Percentiles rank a stretch among this genome's conserved stretches.
These are phyloP conservation scores for Lumnitzera littorea DNA, from an alignment of 345 rosid species.

Conservation along the genomic window DNA sequence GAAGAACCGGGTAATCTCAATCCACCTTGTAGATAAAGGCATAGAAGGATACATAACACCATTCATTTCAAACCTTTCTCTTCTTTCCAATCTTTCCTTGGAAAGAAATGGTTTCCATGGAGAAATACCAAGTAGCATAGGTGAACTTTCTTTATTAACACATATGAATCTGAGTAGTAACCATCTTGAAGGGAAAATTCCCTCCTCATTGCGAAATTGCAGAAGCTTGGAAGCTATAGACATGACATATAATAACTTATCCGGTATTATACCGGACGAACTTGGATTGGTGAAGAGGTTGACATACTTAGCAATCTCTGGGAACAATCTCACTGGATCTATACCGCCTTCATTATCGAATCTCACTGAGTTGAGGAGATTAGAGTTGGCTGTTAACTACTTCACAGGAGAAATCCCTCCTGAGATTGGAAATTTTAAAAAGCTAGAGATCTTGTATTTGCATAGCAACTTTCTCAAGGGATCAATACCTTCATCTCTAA, in stretches of 20 bases:
- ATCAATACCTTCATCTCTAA: conserved; percentile 3
- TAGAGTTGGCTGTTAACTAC: background rate
- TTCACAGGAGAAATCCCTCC: background rate
- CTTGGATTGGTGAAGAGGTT: conserved; percentile 1
- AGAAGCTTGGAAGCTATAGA: conserved; percentile 1
- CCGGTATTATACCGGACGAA: conserved; percentile 4
- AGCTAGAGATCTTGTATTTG: conserved; percentile 4
- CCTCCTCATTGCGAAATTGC: conserved; percentile 1
- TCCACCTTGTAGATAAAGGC: background rate
- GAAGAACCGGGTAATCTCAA: conserved; percentile 3
- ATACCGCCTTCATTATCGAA: conserved; percentile 3
- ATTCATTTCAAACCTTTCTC: conserved; percentile 7
- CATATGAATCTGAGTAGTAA: conserved; percentile 2
- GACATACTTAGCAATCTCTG: background rate
- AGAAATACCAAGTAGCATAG: conserved; percentile 4
- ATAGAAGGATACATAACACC: conserved; percentile 12
- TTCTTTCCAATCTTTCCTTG: conserved; percentile 8
- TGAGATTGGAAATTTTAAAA: conserved; percentile 4
- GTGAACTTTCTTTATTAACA: background rate
- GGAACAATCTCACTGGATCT: conserved; percentile 3
- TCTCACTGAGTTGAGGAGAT: background rate
- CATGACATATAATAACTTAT: background rate
- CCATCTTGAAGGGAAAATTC: background rate
- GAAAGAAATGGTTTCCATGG: conserved; percentile 5
- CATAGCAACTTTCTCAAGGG: conserved; percentile 7